Conservation (phyloP, 192 early-diverging fungal genomes). For the Gonapodya sp. region DNA sequence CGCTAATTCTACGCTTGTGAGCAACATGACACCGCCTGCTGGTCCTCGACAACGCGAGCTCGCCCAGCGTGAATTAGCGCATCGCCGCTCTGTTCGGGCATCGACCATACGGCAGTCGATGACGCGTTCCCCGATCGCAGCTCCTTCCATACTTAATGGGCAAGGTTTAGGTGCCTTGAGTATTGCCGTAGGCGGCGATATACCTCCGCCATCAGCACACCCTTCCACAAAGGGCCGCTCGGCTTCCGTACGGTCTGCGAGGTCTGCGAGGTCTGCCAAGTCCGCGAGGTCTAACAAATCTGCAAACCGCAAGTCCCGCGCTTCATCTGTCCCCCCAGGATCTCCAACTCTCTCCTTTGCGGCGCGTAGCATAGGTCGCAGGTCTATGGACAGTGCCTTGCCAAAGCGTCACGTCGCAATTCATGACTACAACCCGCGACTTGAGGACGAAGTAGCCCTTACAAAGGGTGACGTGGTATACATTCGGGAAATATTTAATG, state of each 20-base stretch:
- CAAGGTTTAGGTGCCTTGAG: no score
- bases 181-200: no score
- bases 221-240: neutral
- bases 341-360: neutral
- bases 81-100: neutral
- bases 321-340: neutral
- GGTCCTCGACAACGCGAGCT: neutral
- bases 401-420: constrained; percentile 11
- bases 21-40: neutral
- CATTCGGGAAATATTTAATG: constrained; percentile 15
- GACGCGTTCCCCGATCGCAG: no score
- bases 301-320: constrained; percentile 8
- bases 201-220: neutral
- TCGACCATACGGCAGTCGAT: neutral
- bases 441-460: constrained; percentile 13
- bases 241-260: neutral
- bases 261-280: neutral
- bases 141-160: neutral
- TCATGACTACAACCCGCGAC: constrained; percentile 10
- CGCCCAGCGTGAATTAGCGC: neutral
- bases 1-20: neutral
- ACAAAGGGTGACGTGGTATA: constrained; percentile 6
- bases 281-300: neutral
- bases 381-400: neutral
- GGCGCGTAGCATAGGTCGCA: neutral